A percentile compares a stretch with the other conserved stretches of the same genome.
phyloP scores from a whole-genome alignment of 2,329 filamentous ascomycete species.

The Didymosphaeria variabile region DNA sequence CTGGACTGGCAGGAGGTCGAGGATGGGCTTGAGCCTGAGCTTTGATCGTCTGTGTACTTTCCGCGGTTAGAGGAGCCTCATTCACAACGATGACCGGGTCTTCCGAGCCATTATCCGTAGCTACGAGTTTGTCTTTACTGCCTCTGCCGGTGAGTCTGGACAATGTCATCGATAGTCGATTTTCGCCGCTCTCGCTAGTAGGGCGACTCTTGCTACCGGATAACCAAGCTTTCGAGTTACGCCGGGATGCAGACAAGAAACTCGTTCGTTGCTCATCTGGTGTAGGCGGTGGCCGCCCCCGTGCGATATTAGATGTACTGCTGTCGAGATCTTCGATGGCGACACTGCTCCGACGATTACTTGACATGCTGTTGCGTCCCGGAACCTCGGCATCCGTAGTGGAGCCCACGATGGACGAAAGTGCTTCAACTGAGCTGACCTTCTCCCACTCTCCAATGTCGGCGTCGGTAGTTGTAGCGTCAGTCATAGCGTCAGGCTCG shows the following conservation, averaged over 20 bases:
- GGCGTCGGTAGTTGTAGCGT: slow-evolving; percentile 23
- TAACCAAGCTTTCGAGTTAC: slow-evolving; percentile 43
- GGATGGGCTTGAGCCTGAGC: slow-evolving; percentile 12
- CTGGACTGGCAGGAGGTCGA: slow-evolving; percentile 18
- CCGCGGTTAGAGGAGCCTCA: slow-evolving; percentile 25
- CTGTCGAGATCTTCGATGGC: slow-evolving; percentile 51
- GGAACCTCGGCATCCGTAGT: slow-evolving; percentile 31
- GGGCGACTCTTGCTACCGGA: slow-evolving; percentile 52
- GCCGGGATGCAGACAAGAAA: slow-evolving; percentile 45
- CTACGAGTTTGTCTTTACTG: slow-evolving; percentile 53
- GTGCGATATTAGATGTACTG: slow-evolving; percentile 36
- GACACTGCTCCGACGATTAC: slow-evolving; percentile 51
- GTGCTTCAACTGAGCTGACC: slow-evolving; percentile 24
- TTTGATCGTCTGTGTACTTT: slow-evolving; percentile 24
- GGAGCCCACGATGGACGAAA: slow-evolving; percentile 22
- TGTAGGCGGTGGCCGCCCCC: slow-evolving; percentile 51
- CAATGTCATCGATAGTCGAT: slow-evolving; percentile 54
- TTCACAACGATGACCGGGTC: slow-evolving; percentile 43
- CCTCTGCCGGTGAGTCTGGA: slow-evolving; percentile 51
- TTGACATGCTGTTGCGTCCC: slow-evolving; percentile 49
- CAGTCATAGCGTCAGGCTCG: slow-evolving; percentile 16
- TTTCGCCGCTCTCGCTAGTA: slow-evolving; percentile 51
- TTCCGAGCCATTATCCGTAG: slow-evolving; percentile 30
- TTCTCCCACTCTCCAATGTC: slow-evolving; percentile 39
- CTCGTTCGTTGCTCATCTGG: slow-evolving; percentile 54